Evolutionary conservation across 495 filamentous ascomycete genomes (phyloP).

Genomic region (Lindgomyces ingoldianus): DNA sequence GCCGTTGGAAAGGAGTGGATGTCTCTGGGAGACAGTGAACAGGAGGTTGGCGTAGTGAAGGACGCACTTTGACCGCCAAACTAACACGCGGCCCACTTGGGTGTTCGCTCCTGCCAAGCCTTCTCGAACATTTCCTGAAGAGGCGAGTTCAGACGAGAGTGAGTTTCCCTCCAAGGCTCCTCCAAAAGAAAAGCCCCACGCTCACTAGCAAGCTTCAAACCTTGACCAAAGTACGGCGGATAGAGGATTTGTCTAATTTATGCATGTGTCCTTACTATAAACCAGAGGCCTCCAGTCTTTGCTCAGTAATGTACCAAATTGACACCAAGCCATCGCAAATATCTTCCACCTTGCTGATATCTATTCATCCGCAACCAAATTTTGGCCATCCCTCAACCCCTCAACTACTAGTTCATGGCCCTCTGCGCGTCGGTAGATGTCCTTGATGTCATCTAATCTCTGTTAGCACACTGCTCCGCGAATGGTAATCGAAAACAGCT

Average conservation of each 20-base stretch:
- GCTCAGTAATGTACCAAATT: constrained; percentile 12
- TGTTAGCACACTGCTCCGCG: constrained; percentile 2
- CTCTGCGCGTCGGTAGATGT: constrained; percentile 85
- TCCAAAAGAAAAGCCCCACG: no score
- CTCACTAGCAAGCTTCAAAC: no score
- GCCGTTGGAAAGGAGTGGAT: constrained; percentile 27
- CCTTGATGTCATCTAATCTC: constrained; percentile 78
- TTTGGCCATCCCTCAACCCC: constrained; percentile 49
- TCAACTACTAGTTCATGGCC: constrained; percentile 78
- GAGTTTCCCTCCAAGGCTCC: no score
- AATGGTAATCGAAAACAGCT: background rate
- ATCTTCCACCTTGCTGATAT: background rate
- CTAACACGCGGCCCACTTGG: background rate
- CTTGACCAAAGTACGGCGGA: background rate
- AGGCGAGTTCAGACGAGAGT: no score
- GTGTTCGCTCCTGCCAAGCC: background rate
- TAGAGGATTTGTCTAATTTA: background rate
- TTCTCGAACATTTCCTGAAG: background rate
- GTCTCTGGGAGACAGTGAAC: constrained; percentile 27
- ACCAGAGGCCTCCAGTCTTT: background rate
- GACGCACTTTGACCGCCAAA: background rate
- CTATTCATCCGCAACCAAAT: constrained; percentile 46
- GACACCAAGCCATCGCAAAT: background rate
- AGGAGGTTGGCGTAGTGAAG: background rate
- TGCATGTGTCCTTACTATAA: constrained; percentile 1